These are phyloP conservation scores for Calonectria multiphialidica DNA, from an alignment of 2,329 filamentous ascomycete species.

Conservation along the genomic window DNA sequence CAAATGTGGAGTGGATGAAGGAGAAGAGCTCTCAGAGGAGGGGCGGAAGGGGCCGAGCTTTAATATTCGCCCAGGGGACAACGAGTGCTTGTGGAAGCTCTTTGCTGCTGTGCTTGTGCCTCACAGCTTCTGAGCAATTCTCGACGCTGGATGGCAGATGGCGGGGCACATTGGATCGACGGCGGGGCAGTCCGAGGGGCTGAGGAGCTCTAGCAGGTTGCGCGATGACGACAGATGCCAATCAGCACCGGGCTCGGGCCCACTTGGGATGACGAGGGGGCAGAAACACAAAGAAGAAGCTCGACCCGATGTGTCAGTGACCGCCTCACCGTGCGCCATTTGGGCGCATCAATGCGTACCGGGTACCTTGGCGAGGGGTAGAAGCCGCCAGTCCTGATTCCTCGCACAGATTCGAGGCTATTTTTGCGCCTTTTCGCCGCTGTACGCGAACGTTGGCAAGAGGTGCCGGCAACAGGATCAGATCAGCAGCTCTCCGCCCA, in stretches of 20 bases:
- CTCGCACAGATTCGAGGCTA: not conserved
- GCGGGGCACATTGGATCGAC: constrained; percentile 45
- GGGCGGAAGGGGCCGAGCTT: constrained; percentile 22
- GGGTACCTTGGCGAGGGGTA: not conserved
- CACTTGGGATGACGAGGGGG: constrained; percentile 44
- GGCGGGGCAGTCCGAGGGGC: constrained; percentile 37
- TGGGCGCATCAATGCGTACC: not conserved
- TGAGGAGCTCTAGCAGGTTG: constrained; percentile 19
- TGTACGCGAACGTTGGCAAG: constrained; percentile 9
- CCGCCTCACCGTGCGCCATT: constrained; percentile 3
- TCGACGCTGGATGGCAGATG: constrained; percentile 38
- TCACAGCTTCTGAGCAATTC: constrained; percentile 34
- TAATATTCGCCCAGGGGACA: constrained; percentile 14
- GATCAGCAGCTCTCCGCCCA: not conserved
- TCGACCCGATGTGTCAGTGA: constrained; percentile 4
- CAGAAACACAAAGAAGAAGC: constrained; percentile 43
- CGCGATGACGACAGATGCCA: constrained; percentile 41
- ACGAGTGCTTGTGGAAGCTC: constrained; percentile 32
- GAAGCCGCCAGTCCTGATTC: not conserved
- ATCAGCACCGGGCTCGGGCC: constrained; percentile 31
- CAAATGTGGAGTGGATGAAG: constrained; percentile 25
- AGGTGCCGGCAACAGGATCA: not conserved
- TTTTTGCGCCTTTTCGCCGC: constrained; percentile 6
- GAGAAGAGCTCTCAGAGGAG: not conserved
- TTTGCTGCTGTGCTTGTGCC: constrained; percentile 20